These are phyloP conservation scores for Zymoseptoria crescenta DNA, from an alignment of 2,329 filamentous ascomycete genomes.

Conservation along the genomic window DNA sequence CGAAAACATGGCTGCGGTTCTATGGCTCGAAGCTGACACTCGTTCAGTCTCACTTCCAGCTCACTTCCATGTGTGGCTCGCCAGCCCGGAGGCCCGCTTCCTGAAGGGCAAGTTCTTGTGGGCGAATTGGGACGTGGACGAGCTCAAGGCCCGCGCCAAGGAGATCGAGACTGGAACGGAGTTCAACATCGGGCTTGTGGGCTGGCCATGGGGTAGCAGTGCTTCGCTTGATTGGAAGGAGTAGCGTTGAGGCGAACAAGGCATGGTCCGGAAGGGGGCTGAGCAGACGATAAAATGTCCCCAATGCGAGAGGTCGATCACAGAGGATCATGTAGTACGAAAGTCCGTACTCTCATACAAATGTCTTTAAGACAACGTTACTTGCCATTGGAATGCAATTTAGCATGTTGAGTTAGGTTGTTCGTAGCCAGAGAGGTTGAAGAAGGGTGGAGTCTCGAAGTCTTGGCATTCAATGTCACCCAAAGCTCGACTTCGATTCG, in stretches of 20 bases:
- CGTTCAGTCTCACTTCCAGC: conserved; percentile 23
- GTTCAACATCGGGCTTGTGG: conserved; percentile 16
- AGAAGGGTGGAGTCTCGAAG: background rate
- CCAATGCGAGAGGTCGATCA: background rate
- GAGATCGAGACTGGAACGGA: conserved; percentile 11
- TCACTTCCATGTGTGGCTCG: conserved; percentile 29
- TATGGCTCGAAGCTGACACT: conserved; percentile 7
- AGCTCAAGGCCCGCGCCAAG: conserved; percentile 19
- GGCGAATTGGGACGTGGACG: conserved; percentile 28
- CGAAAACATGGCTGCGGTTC: background rate
- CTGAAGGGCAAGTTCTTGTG: conserved; percentile 18
- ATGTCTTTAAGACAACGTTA: too few species aligned
- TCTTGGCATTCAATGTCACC: background rate
- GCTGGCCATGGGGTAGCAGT: conserved; percentile 1
- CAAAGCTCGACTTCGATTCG: background rate
- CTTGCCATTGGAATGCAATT: too few species aligned
- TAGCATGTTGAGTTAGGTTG: too few species aligned
- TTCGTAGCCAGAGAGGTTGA: too few species aligned
- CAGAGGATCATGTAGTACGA: background rate
- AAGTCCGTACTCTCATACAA: background rate
- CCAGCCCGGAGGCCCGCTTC: conserved; percentile 22
- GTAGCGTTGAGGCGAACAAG: background rate
- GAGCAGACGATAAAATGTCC: background rate
- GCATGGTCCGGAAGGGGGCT: background rate
- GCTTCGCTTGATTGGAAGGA: background rate